Evolutionary conservation across 345 rosid genomes (phyloP), one percentile per base, ranked within the genome.

Genomic region (Erysimum cheiranthoides): DNA sequence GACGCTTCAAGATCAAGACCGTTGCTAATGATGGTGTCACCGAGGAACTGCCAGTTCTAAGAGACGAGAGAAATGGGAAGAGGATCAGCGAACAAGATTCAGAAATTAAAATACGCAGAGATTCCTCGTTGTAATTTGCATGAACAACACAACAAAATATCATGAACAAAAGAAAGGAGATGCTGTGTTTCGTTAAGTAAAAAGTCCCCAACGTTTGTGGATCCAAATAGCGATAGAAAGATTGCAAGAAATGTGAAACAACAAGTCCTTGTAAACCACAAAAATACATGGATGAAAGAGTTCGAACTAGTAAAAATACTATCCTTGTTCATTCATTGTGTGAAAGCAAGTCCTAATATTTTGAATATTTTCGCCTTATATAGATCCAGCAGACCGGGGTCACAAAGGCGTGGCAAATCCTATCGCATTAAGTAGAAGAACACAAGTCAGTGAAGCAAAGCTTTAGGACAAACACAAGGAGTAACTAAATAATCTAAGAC

Each of bases 361-460:
- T 8, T 42, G 71, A 71, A 71, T 71, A 74, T 75, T 69, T 71
- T 59, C 78, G 79, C 80, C 74, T 38, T 71, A 74, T 52, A 79
- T 30, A 62, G 84, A 75, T 78, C 84, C 87, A 84, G 85, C 85
- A 77, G 67, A 63, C 42, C 47, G 42, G 74, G 70, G 80, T 93
- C 93, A 93, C 92, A 91, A 89, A n/a, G 93, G 88, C 69, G 88
- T 86, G 52, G 97, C 97, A 88, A 91, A 27, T 81, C 96, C 97
- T 88, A 90, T 83, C 49, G 60, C 83, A 85, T 53, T 71, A 68
- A 70, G 80, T 71, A 84, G 61, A 84, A 73, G 70, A 82, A 45
- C 67, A 76, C 36, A 74, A 71, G 77, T 77, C 80, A 77, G 80
- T 54, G 66, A 67, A 5, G 25, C 21, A 75, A 59, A 56, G 38